Conservation (phyloP, 2,329 filamentous ascomycete genomes). For the Arthrobotrys sphaeroides region DNA sequence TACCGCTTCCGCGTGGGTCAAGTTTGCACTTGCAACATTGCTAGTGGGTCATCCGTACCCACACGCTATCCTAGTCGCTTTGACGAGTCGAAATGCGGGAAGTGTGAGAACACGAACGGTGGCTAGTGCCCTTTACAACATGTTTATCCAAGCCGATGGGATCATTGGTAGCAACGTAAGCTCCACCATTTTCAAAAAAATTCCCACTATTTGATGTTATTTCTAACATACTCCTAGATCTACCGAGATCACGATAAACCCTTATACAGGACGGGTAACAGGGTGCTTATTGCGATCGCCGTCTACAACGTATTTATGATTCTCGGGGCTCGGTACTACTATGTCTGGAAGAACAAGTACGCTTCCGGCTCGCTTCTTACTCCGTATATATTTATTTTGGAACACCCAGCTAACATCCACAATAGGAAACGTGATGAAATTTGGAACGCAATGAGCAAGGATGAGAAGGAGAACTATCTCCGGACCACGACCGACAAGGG, state of each 20-base stretch:
- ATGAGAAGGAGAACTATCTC: conserved; percentile 66
- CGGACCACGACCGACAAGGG: conserved; percentile 63
- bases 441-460: conserved; percentile 66
- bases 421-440: conserved; percentile 52
- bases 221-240: conserved; percentile 60
- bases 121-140: conserved; percentile 72
- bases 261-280: conserved; percentile 68
- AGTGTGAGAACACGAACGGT: conserved; percentile 71
- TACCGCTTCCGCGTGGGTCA: conserved; percentile 63
- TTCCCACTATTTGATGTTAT: not conserved
- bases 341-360: conserved; percentile 65
- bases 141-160: conserved; percentile 64
- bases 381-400: not conserved
- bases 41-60: conserved; percentile 67
- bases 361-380: conserved; percentile 8
- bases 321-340: conserved; percentile 66
- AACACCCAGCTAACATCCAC: not conserved
- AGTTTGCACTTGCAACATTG: conserved; percentile 65
- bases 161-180: conserved; percentile 64
- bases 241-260: conserved; percentile 69
- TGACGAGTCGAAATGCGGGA: conserved; percentile 72
- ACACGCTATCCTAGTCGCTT: conserved; percentile 70
- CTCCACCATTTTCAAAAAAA: too few species aligned
- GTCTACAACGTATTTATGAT: conserved; percentile 66
- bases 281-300: conserved; percentile 66